Conservation (phyloP, 257 asterid genomes). For the Avicennia marina region DNA sequence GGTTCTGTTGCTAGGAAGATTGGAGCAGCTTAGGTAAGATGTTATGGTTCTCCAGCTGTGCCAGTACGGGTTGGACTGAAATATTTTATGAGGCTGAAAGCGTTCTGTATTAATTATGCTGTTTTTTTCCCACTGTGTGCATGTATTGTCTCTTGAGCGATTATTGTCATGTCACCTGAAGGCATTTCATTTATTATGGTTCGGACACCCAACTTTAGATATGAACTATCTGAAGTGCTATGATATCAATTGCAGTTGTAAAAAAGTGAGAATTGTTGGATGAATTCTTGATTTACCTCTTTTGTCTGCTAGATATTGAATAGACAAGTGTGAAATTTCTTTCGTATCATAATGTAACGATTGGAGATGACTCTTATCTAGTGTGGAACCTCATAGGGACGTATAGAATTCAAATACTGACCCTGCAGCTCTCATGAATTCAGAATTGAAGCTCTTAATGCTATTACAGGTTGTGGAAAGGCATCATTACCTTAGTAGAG, state of each 20-base stretch:
- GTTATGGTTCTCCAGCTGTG: constrained; percentile 52
- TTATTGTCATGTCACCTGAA: constrained; percentile 35
- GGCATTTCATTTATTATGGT: constrained; percentile 16
- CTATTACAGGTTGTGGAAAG: neutral
- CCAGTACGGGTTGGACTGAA: constrained; percentile 35
- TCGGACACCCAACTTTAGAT: neutral
- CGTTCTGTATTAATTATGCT: constrained; percentile 33
- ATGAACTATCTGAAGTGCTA: neutral
- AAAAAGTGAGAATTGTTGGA: neutral
- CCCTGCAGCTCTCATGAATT: neutral
- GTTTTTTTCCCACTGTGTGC: constrained; percentile 37
- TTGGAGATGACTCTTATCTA: neutral
- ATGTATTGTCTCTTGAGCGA: constrained; percentile 34
- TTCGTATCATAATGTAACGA: neutral
- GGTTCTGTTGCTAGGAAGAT: constrained; percentile 25
- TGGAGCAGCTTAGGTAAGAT: constrained; percentile 29
- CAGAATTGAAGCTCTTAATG: neutral
- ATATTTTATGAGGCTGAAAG: constrained; percentile 32
- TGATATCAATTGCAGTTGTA: neutral
- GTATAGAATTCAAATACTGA: neutral
- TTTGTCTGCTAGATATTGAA: neutral
- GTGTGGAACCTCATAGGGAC: neutral
- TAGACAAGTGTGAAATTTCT: neutral
- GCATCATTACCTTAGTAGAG: neutral
- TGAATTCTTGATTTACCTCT: neutral